Percentiles rank a stretch among this genome's conserved stretches.
Conservation (phyloP, 2,329 filamentous ascomycete species). For the Didymellaceae sp. region DNA sequence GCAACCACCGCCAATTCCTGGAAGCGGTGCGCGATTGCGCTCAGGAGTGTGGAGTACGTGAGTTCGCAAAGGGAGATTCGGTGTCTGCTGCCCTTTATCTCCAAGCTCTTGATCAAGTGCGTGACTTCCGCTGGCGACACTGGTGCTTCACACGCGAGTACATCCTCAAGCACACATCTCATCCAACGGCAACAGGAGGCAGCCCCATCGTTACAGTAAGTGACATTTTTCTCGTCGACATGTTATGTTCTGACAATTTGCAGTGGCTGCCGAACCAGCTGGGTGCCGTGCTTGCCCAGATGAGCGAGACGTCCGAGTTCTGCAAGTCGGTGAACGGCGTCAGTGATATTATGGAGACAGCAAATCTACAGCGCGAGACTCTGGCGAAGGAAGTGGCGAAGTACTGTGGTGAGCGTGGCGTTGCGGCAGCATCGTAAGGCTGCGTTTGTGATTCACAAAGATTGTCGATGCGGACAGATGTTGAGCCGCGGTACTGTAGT, state of each 20-base stretch:
- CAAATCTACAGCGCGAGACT: slow-evolving; percentile 67
- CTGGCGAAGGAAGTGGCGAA: slow-evolving; percentile 76
- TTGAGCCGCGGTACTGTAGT: neutral
- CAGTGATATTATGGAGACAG: slow-evolving; percentile 71
- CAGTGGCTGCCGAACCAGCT: slow-evolving; percentile 82
- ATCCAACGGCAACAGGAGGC: slow-evolving; percentile 80
- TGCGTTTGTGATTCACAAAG: slow-evolving; percentile 7
- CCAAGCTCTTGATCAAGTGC: slow-evolving; percentile 71
- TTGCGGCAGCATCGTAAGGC: slow-evolving; percentile 34
- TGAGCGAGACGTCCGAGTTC: slow-evolving; percentile 64
- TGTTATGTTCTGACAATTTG: slow-evolving; percentile 13
- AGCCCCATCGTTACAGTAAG: slow-evolving; percentile 76
- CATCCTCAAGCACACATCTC: slow-evolving; percentile 76
- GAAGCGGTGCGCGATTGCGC: slow-evolving; percentile 68
- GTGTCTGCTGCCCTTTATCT: slow-evolving; percentile 57
- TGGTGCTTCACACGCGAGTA: slow-evolving; percentile 88
- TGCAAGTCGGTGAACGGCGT: slow-evolving; percentile 56
- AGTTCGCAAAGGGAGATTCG: slow-evolving; percentile 70
- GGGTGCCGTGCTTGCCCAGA: slow-evolving; percentile 73
- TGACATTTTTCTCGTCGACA: neutral
- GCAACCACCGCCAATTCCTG: slow-evolving; percentile 86
- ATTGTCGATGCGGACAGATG: neutral
- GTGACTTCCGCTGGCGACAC: slow-evolving; percentile 82
- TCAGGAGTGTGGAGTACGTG: slow-evolving; percentile 61
- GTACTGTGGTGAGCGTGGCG: slow-evolving; percentile 71